Conservation (phyloP, 2,329 filamentous ascomycete genomes). For the Trematosphaeria pertusa region DNA sequence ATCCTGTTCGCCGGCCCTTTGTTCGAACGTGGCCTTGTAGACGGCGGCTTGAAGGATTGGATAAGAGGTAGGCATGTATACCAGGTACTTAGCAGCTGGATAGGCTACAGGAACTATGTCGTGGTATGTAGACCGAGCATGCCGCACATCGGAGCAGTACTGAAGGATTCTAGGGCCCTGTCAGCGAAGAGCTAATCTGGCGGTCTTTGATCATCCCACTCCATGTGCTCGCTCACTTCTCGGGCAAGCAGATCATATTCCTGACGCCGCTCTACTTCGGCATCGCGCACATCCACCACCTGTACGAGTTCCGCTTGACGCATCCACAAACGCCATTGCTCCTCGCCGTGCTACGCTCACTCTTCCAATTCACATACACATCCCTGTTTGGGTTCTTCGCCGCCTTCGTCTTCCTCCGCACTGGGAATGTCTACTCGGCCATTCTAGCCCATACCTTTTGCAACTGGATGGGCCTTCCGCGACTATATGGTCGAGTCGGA, state of each 20-base stretch:
- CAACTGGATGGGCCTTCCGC: conserved; percentile 88
- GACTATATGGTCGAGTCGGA: conserved; percentile 79
- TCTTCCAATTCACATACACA: conserved; percentile 89
- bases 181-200: conserved; percentile 94
- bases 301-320: conserved; percentile 89
- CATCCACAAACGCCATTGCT: conserved; percentile 72
- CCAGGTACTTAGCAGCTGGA: conserved; percentile 72
- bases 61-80: conserved; percentile 61
- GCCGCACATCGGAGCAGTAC: conserved; percentile 2
- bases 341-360: conserved; percentile 71
- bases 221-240: conserved; percentile 71
- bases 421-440: conserved; percentile 78
- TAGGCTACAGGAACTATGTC: conserved; percentile 84
- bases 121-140: conserved; percentile 66
- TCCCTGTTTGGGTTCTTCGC: conserved; percentile 93
- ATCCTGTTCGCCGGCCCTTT: conserved; percentile 85
- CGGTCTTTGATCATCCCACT: conserved; percentile 85
- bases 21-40: conserved; percentile 78
- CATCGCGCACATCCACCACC: conserved; percentile 91
- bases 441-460: conserved; percentile 86
- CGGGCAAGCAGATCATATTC: conserved; percentile 69
- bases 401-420: conserved; percentile 86
- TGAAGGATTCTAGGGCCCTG: conserved; percentile 63
- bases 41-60: conserved; percentile 73
- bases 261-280: conserved; percentile 89